Conservation (phyloP, 768 basidiomycete species). For the Mrakia frigida region DNA sequence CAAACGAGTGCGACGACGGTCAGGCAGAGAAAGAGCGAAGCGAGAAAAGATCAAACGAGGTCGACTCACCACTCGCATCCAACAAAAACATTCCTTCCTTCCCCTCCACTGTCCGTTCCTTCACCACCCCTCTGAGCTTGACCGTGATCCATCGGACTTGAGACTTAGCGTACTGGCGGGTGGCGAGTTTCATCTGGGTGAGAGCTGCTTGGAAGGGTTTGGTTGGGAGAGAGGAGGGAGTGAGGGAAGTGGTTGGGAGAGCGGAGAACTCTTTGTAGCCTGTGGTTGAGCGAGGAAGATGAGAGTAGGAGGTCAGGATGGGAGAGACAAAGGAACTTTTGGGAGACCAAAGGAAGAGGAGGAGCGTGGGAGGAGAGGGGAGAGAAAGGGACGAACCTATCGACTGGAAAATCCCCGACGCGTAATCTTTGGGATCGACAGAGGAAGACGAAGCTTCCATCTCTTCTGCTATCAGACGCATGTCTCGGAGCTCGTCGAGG, state of each 20-base stretch:
- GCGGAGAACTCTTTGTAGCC: slow-evolving; percentile 87
- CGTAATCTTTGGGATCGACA: slow-evolving; percentile 53
- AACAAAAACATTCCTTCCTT: slow-evolving; percentile 28
- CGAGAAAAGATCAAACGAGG: background rate
- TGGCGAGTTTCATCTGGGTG: slow-evolving; percentile 77
- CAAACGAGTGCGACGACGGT: too few species aligned
- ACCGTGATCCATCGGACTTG: slow-evolving; percentile 90
- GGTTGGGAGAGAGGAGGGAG: slow-evolving; percentile 32
- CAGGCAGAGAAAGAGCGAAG: background rate
- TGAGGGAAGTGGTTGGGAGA: slow-evolving; percentile 49
- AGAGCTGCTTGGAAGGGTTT: slow-evolving; percentile 54
- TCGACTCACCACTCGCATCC: slow-evolving; percentile 17
- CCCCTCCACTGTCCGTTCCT: slow-evolving; percentile 10
- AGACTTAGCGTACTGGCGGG: slow-evolving; percentile 81
- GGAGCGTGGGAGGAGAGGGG: background rate
- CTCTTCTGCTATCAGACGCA: slow-evolving; percentile 44
- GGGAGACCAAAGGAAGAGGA: slow-evolving; percentile 28
- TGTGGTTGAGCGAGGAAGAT: slow-evolving; percentile 40
- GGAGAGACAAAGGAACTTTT: too few species aligned
- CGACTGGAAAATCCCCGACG: slow-evolving; percentile 84
- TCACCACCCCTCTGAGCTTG: slow-evolving; percentile 52
- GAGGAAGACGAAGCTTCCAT: slow-evolving; percentile 6
- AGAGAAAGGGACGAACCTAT: slow-evolving; percentile 57
- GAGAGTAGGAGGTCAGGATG: background rate
- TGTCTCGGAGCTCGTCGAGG: slow-evolving; percentile 64